phyloP scores from a whole-genome alignment of 371 early-diverging fungal species.

The Conidiobolus coronatus region DNA sequence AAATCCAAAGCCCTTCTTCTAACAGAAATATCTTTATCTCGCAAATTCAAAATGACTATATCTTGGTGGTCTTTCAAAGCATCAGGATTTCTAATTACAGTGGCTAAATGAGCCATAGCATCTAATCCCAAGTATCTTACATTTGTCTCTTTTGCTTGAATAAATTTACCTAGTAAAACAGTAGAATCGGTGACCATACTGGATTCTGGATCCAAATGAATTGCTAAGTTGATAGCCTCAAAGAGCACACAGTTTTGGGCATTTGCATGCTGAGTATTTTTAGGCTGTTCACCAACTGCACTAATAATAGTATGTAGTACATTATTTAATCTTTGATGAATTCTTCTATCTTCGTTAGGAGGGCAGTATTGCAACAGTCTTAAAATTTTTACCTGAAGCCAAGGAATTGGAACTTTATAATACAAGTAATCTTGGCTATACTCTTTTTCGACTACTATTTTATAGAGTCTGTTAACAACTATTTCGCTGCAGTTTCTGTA shows the following conservation, averaged over 20 bases:
- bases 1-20: conserved; percentile 87
- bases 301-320: conserved; percentile 59
- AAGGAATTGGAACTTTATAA: conserved; percentile 91
- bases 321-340: conserved; percentile 32
- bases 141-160: conserved; percentile 85
- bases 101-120: conserved; percentile 89
- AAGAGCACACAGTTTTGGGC: conserved; percentile 89
- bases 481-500: conserved; percentile 46
- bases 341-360: conserved; percentile 42
- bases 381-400: conserved; percentile 90
- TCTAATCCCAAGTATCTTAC: conserved; percentile 85
- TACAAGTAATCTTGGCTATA: conserved; percentile 73
- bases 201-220: conserved; percentile 77
- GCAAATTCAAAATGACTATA: conserved; percentile 64
- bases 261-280: conserved; percentile 91
- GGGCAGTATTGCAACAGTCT: conserved; percentile 86
- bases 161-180: conserved; percentile 59
- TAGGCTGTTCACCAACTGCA: conserved; percentile 64
- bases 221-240: conserved; percentile 85
- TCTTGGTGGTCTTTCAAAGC: conserved; percentile 71
- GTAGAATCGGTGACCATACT: conserved; percentile 64
- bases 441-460: conserved; percentile 69
- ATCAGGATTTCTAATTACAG: conserved; percentile 59
- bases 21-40: conserved; percentile 91
- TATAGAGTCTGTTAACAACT: conserved; percentile 53